Conservation (phyloP, 139 green algal species). For the Coccomyxa sp. region DNA sequence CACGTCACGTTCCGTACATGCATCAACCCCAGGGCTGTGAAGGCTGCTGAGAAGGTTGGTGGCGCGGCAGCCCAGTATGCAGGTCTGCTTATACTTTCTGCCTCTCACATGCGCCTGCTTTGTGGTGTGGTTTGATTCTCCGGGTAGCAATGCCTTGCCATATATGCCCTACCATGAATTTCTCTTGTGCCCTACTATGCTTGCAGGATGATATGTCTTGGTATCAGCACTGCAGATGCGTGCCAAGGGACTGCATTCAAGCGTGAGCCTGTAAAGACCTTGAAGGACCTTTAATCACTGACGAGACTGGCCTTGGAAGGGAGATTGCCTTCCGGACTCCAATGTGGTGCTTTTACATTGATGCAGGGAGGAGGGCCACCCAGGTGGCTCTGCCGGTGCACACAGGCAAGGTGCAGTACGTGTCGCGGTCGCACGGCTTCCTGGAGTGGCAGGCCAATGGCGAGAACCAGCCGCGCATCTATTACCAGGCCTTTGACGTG, state of each 20-base stretch:
- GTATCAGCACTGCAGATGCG: too few relatives aligned
- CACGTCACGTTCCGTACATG: constrained; percentile 36
- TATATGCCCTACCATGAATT: too few relatives aligned
- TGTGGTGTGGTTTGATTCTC: too few relatives aligned
- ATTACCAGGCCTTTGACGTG: constrained; percentile 36
- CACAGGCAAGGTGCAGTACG: constrained; percentile 10
- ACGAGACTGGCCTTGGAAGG: too few relatives aligned
- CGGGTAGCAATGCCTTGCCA: too few relatives aligned
- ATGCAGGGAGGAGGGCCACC: constrained; percentile 28
- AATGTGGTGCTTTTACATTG: background rate
- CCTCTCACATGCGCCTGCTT: too few relatives aligned
- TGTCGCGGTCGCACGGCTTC: background rate
- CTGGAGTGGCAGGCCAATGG: constrained; percentile 4
- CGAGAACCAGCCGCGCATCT: constrained; percentile 26
- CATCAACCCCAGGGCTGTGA: constrained; percentile 27
- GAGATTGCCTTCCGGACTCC: too few relatives aligned
- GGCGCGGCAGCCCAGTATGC: constrained; percentile 11
- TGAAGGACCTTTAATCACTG: too few relatives aligned
- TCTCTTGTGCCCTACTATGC: too few relatives aligned
- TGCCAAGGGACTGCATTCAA: too few relatives aligned
- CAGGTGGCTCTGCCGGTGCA: constrained; percentile 24
- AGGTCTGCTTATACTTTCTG: background rate
- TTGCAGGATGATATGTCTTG: too few relatives aligned
- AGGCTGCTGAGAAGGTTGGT: constrained; percentile 19
- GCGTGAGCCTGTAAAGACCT: too few relatives aligned